Evolutionary conservation across 345 rosid species (phyloP).

Genomic region (Combretum micranthum): DNA sequence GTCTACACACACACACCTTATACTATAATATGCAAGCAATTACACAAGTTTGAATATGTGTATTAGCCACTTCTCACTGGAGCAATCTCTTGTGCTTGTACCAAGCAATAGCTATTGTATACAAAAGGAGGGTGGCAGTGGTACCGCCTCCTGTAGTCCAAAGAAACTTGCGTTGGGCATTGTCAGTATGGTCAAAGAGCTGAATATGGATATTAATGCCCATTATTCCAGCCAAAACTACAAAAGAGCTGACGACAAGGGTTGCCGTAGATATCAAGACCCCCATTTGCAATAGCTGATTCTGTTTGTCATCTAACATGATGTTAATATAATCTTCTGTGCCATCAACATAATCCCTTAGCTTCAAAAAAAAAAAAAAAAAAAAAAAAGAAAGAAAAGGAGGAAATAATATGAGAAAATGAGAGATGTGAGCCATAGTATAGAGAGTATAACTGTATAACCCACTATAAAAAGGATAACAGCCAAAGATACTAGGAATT

Average conservation of each 20-base stretch:
- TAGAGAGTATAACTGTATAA: no score
- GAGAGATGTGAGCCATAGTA: no score
- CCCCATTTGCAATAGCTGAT: conserved; percentile 93
- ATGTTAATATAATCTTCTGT: conserved; percentile 95
- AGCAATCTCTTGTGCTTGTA: conserved; percentile 73
- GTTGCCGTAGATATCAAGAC: conserved; percentile 91
- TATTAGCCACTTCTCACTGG: conserved; percentile 22
- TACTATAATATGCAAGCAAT: no score
- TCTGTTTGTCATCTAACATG: conserved; percentile 94
- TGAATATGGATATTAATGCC: conserved; percentile 74
- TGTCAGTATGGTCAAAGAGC: conserved; percentile 21
- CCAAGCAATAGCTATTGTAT: conserved; percentile 77
- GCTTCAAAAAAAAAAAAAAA: conserved; percentile 29
- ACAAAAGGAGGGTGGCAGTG: conserved; percentile 51
- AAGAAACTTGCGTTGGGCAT: conserved; percentile 38
- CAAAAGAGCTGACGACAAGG: conserved; percentile 56
- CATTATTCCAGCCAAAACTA: conserved; percentile 60
- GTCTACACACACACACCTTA: no score
- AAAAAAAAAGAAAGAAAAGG: conserved; percentile 2
- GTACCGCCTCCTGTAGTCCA: conserved; percentile 77
- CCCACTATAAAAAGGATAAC: no score
- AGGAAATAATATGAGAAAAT: background rate
- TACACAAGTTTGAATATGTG: background rate
- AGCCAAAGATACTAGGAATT: no score
- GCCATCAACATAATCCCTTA: conserved; percentile 91